phyloP scores from a whole-genome alignment of 2,329 filamentous ascomycete genomes.

The Graphium sp. region DNA sequence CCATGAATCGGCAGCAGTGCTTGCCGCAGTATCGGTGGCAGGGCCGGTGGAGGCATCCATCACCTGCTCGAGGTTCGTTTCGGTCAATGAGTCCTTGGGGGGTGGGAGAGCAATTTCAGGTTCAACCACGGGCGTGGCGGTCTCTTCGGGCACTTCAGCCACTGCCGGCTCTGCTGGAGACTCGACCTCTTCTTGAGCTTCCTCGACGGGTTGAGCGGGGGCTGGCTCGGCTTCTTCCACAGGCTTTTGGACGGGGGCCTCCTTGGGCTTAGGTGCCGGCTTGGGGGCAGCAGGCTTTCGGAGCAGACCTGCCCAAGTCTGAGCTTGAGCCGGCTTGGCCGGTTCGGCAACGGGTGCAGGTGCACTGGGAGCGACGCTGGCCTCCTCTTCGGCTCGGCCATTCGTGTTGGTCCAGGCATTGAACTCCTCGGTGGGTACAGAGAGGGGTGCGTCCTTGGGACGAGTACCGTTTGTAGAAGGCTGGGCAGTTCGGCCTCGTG shows the following conservation, averaged over 20 bases:
- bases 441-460: constrained; percentile 35
- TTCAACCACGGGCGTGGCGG: constrained; percentile 19
- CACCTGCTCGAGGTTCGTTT: constrained; percentile 83
- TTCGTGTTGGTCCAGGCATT: constrained; percentile 26
- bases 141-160: constrained; percentile 15
- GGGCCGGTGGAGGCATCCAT: constrained; percentile 65
- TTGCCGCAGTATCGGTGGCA: constrained; percentile 57
- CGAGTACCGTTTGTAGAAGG: constrained; percentile 43
- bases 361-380: constrained; percentile 13
- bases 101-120: constrained; percentile 43
- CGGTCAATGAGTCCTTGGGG: constrained; percentile 69
- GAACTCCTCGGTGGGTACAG: constrained; percentile 56
- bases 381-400: constrained; percentile 16
- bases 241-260: constrained; percentile 26
- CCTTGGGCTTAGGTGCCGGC: constrained; percentile 36
- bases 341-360: constrained; percentile 17
- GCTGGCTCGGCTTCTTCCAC: constrained; percentile 16
- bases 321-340: constrained; percentile 22
- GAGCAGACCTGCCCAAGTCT: constrained; percentile 66
- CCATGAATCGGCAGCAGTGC: constrained; percentile 75
- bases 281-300: constrained; percentile 41
- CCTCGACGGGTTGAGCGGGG: constrained; percentile 6
- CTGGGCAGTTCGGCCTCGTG: constrained; percentile 45
- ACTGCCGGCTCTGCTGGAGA: constrained; percentile 16
- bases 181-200: constrained; percentile 14